Conservation (phyloP, 345 rosid genomes). For the Arabis alpina region DNA sequence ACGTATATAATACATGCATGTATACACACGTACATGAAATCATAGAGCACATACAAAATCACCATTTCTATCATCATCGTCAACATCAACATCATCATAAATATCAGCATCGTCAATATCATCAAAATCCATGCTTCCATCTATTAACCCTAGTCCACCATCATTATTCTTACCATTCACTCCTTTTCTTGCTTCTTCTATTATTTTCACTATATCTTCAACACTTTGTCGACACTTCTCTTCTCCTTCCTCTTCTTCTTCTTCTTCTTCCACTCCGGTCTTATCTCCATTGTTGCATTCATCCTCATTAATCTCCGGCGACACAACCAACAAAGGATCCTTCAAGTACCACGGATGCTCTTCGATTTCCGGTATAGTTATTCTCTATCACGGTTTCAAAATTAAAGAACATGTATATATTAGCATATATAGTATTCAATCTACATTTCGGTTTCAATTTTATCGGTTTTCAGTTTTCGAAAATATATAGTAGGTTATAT, state of each 20-base stretch:
- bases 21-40: no score
- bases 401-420: neutral
- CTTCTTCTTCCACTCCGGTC: slow-evolving; percentile 10
- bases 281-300: slow-evolving; percentile 33
- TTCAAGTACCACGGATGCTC: slow-evolving; percentile 70
- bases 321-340: slow-evolving; percentile 44
- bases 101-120: slow-evolving; percentile 71
- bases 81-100: slow-evolving; percentile 58
- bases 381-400: slow-evolving; percentile 51
- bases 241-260: slow-evolving; percentile 30
- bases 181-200: slow-evolving; percentile 74
- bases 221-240: slow-evolving; percentile 58
- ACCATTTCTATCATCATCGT: slow-evolving; percentile 61
- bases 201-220: slow-evolving; percentile 64
- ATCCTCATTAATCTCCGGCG: slow-evolving; percentile 43
- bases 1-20: neutral
- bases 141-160: slow-evolving; percentile 51
- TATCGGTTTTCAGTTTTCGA: neutral
- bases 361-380: slow-evolving; percentile 68
- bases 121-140: slow-evolving; percentile 75
- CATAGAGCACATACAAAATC: slow-evolving; percentile 85
- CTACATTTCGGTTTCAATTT: neutral
- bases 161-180: slow-evolving; percentile 45
- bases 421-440: neutral
- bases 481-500: neutral